Percentiles rank a stretch among this genome's conserved stretches.
Conservation (phyloP, 23 red algal species). For the Gracilariopsis chorda region DNA sequence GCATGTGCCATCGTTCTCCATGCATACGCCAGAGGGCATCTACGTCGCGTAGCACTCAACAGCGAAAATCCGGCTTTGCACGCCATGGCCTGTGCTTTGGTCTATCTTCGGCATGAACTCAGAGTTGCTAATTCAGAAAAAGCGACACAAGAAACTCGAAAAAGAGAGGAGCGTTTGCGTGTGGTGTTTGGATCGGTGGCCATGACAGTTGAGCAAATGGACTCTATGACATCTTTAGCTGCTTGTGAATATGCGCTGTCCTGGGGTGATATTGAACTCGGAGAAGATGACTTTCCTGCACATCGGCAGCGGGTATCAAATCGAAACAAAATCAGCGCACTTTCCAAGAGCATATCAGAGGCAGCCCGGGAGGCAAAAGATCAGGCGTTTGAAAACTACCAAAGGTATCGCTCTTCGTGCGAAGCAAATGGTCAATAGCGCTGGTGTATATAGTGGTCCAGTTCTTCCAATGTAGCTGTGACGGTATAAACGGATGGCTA, state of each 20-base stretch:
- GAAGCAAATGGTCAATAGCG: no score
- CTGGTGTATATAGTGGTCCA: no score
- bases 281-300: neutral
- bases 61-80: constrained; percentile 25
- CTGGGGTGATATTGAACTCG: neutral
- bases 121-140: neutral
- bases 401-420: no score
- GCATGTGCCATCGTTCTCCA: constrained; percentile 38
- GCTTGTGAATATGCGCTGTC: neutral
- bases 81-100: constrained; percentile 28
- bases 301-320: neutral
- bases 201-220: constrained; percentile 36
- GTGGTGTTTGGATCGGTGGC: constrained; percentile 34
- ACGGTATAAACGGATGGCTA: no score
- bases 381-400: no score
- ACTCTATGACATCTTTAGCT: neutral
- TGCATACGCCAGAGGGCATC: constrained; percentile 45
- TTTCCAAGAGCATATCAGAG: no score
- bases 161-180: neutral
- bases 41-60: constrained; percentile 30
- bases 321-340: no score
- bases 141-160: neutral
- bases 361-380: no score
- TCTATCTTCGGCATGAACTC: constrained; percentile 22
- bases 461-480: no score